Conservation (phyloP, 2,329 filamentous ascomycete species). For the Sphaceloma murrayae region DNA sequence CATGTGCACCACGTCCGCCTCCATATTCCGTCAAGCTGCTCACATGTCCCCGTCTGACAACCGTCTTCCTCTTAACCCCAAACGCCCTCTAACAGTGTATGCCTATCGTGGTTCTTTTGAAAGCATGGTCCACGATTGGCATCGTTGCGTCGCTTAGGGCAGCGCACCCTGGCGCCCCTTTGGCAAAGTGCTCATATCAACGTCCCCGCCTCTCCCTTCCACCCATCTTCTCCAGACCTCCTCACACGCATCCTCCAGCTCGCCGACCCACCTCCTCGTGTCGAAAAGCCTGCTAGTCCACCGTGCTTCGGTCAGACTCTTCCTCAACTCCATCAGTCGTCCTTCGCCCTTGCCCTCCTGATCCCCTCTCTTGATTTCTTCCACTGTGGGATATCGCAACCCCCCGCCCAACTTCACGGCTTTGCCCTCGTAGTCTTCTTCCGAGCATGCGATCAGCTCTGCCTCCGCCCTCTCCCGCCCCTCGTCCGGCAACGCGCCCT, state of each 20-base stretch:
- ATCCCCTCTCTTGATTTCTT: conserved; percentile 43
- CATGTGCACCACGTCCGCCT: no score
- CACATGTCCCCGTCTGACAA: no score
- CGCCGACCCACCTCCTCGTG: conserved; percentile 79
- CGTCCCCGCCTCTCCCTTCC: conserved; percentile 77
- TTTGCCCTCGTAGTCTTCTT: conserved; percentile 74
- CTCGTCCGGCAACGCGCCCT: conserved; percentile 70
- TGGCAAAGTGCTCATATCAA: conserved; percentile 53
- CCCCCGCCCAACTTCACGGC: conserved; percentile 58
- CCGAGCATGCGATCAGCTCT: conserved; percentile 68
- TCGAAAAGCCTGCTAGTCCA: conserved; percentile 86
- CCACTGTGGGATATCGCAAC: conserved; percentile 47
- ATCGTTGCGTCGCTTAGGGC: no score
- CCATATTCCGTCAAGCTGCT: no score
- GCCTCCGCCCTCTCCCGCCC: conserved; percentile 58
- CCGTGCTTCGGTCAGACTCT: conserved; percentile 67
- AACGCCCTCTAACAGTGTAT: no score
- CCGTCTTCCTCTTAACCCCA: no score
- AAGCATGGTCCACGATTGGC: no score
- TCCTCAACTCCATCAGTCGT: conserved; percentile 67
- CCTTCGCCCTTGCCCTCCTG: conserved; percentile 38
- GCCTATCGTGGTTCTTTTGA: no score
- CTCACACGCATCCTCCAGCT: conserved; percentile 81
- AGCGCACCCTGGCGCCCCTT: not conserved
- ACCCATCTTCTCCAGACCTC: conserved; percentile 87